Conservation (phyloP, 805 yeast genomes). For the Suhomyces sp. region DNA sequence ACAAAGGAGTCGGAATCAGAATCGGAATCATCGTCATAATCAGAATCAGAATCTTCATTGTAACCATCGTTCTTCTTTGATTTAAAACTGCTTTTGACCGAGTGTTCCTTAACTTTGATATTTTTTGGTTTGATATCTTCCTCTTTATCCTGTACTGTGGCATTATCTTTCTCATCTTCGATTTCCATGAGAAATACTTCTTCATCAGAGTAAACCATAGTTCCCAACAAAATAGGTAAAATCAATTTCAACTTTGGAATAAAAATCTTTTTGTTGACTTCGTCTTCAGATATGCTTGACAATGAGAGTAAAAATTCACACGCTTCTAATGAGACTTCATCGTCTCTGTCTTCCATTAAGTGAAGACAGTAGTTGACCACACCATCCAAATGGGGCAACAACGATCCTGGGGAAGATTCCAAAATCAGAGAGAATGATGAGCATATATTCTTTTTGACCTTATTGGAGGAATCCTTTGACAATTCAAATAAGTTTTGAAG, state of each 20-base stretch:
- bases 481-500: constrained; percentile 63
- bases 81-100: constrained; percentile 17
- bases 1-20: constrained; percentile 69
- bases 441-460: constrained; percentile 74
- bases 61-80: constrained; percentile 15
- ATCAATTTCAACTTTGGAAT: constrained; percentile 58
- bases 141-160: constrained; percentile 72
- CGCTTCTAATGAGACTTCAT: constrained; percentile 83
- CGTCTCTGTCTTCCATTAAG: constrained; percentile 59
- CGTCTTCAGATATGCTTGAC: constrained; percentile 53
- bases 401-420: constrained; percentile 76
- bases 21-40: constrained; percentile 62
- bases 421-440: constrained; percentile 68
- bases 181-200: constrained; percentile 65
- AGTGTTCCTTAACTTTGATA: constrained; percentile 58
- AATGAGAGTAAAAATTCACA: constrained; percentile 86
- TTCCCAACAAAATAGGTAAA: constrained; percentile 72
- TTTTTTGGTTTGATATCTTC: constrained; percentile 85
- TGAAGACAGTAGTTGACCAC: constrained; percentile 82
- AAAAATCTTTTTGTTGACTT: constrained; percentile 36
- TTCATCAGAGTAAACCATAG: constrained; percentile 87
- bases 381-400: constrained; percentile 80
- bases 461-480: constrained; percentile 60
- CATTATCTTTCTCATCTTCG: constrained; percentile 74
- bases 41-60: constrained; percentile 40